Base-by-base conservation (phyloP, 768 basidiomycete species). In the Phlegmacium glaucopus region DNA sequence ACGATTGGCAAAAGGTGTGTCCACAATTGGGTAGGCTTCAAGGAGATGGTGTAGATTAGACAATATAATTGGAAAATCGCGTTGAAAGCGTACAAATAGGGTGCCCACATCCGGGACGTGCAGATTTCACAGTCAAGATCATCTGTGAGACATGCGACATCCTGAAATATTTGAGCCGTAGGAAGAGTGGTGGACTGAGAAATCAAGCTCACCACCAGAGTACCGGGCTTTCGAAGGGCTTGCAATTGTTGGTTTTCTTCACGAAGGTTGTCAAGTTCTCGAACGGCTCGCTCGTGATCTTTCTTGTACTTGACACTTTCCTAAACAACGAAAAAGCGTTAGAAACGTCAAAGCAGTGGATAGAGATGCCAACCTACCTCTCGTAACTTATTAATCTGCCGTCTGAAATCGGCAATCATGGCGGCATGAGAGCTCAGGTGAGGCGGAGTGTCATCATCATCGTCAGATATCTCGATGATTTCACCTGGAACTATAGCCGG, bases 1-100 rank as follows among this genome's bases (percentile, higher is more conserved):
- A 89, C 5, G 60, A 60, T 51, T 76, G 66, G 58, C 86, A 90
- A 58, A 83, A 87, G 0, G 79, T 77, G 61, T 90, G 87, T 3
- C 87, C 87, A 45, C 87, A 90, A 34, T 72, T 74, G 6, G 77
- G 63, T 16, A 89, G 70, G 5, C 86, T 88, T 39, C 25, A 44
- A 22, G 18, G 30, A 41, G 10, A 25, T 16, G 39, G 13, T 8
- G 41, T 8, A 26, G 25, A 22, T 34, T 3, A 39, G 11, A 11
- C 2, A 2, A 22, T 27, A 44, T 35, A 45, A 53, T 44, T 28
- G 16, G 18, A 47, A 10, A 38, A 27, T 34, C 22, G 22, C 22
- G 22, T 37, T 15, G 29, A 17, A 22, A 7, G 69, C 83, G 35
- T 54, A 87, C 86, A 75, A 71, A 54, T 78, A 83, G 1, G 87